Evolutionary conservation across 768 basidiomycete genomes (phyloP).

Genomic region (Tricholoma hemisulphureum): DNA sequence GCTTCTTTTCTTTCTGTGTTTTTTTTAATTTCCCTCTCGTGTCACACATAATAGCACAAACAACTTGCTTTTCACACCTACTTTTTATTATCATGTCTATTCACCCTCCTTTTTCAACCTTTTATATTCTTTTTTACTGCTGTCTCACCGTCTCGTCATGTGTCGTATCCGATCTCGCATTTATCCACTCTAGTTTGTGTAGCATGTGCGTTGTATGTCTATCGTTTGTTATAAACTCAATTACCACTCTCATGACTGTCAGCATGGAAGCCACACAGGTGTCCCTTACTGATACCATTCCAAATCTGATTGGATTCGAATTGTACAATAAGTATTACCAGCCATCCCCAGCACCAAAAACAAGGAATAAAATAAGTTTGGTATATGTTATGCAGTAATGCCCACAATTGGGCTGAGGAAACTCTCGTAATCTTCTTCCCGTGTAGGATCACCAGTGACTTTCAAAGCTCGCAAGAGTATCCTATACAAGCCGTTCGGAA

Average conservation of each 20-base stretch:
- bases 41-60: neutral
- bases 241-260: constrained; percentile 40
- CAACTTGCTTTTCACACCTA: constrained; percentile 3
- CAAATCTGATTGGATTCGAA: too few species aligned
- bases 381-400: constrained; percentile 13
- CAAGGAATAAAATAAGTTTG: too few species aligned
- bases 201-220: constrained; percentile 28
- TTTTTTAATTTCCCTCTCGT: neutral
- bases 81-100: neutral
- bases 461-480: constrained; percentile 39
- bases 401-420: constrained; percentile 44
- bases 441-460: constrained; percentile 43
- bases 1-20: constrained; percentile 10
- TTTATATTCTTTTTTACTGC: constrained; percentile 7
- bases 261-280: neutral
- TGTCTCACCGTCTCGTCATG: constrained; percentile 10
- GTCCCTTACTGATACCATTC: too few species aligned
- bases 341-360: too few species aligned
- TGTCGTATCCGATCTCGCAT: constrained; percentile 26
- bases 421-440: constrained; percentile 45
- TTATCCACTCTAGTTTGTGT: constrained; percentile 30
- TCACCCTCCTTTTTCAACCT: constrained; percentile 9
- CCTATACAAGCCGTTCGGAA: constrained; percentile 43
- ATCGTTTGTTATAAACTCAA: constrained; percentile 39
- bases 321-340: too few species aligned